These are phyloP conservation scores for Iris pallida DNA, from an alignment of 116 monocot species.

Conservation along the genomic window DNA sequence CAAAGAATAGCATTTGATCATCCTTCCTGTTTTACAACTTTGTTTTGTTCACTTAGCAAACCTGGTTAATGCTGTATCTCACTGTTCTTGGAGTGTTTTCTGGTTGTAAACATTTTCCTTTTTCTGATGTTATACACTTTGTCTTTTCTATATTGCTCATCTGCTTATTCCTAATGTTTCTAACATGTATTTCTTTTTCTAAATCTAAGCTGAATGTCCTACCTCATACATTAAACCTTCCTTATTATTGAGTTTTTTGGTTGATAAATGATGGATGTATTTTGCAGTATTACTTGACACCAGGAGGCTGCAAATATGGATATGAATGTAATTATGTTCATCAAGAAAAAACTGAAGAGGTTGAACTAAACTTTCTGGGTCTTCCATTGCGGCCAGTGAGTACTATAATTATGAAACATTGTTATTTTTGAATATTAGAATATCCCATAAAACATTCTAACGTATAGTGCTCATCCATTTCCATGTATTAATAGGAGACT, in stretches of 20 bases:
- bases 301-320: slow-evolving; percentile 63
- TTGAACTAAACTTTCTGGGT: slow-evolving; percentile 46
- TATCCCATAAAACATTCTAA: neutral
- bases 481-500: neutral
- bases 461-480: slow-evolving; percentile 6
- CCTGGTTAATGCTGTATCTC: no score
- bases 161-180: no score
- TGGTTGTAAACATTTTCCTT: no score
- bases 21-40: no score
- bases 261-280: neutral
- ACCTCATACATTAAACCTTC: no score
- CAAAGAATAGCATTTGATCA: no score
- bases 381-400: slow-evolving; percentile 54
- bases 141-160: no score
- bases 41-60: no score
- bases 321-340: slow-evolving; percentile 41
- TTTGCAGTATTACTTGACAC: slow-evolving; percentile 50
- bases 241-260: neutral
- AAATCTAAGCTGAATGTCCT: no score
- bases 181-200: no score
- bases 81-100: no score
- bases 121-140: no score
- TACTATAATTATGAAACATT: neutral
- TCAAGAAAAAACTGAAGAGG: slow-evolving; percentile 22
- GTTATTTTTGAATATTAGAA: neutral